Evolutionary conservation across 805 yeast genomes (phyloP).

Genomic region (Wickerhamomyces bovis): DNA sequence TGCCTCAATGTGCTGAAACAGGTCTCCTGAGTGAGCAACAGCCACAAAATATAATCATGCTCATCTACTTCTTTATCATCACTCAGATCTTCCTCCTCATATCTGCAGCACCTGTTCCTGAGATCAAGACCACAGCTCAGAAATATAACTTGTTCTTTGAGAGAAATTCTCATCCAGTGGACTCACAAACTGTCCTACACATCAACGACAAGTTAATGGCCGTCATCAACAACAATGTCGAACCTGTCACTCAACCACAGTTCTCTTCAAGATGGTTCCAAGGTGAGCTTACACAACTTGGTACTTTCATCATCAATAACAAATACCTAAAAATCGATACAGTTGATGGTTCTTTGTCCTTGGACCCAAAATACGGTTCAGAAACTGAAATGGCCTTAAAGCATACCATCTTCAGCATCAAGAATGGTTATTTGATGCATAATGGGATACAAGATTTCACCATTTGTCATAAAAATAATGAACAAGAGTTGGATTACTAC

Average conservation of each 20-base stretch:
- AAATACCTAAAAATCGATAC: background rate
- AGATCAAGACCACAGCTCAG: background rate
- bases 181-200: background rate
- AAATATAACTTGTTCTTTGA: background rate
- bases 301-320: background rate
- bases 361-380: background rate
- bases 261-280: background rate
- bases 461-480: conserved; percentile 4
- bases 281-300: background rate
- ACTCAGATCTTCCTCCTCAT: background rate
- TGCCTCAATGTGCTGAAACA: too few relatives aligned
- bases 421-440: conserved; percentile 13
- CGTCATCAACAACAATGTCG: background rate
- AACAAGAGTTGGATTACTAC: conserved; percentile 1
- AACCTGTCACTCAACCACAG: background rate
- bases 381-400: background rate
- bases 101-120: background rate
- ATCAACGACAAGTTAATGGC: background rate
- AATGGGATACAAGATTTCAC: conserved; percentile 9
- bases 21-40: too few relatives aligned
- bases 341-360: background rate
- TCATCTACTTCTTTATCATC: background rate
- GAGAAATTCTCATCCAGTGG: background rate
- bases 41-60: background rate
- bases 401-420: conserved; percentile 11